Conservation (phyloP, 192 early-diverging fungal species). For the Entophlyctis helioformis region DNA sequence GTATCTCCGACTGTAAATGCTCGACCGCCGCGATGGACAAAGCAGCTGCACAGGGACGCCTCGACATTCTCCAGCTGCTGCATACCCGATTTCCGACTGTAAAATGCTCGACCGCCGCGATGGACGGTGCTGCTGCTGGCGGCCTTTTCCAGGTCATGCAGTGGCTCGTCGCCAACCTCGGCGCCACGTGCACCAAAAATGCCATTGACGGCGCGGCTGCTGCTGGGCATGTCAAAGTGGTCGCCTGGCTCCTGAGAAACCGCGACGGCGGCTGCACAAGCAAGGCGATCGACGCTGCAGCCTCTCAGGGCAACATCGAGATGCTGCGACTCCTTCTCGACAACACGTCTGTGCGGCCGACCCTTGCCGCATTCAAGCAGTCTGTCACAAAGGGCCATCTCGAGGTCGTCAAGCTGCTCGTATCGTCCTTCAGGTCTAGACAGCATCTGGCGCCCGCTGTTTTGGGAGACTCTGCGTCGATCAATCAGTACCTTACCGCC, state of each 20-base stretch:
- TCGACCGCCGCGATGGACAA: too few relatives aligned
- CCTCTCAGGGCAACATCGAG: conserved; percentile 10
- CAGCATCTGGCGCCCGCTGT: too few relatives aligned
- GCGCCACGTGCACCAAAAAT: conserved; percentile 4
- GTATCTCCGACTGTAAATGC: too few relatives aligned
- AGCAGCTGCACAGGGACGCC: too few relatives aligned
- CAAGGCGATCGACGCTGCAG: conserved; percentile 9
- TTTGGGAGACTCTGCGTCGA: too few relatives aligned
- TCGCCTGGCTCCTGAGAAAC: conserved; percentile 1
- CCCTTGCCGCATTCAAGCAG: conserved; percentile 5
- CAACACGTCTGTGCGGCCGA: too few relatives aligned
- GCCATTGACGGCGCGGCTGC: conserved; percentile 8
- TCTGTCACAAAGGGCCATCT: conserved; percentile 7
- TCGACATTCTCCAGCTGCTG: too few relatives aligned
- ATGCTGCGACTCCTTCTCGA: conserved; percentile 7
- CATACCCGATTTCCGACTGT: too few relatives aligned
- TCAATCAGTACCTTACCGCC: too few relatives aligned
- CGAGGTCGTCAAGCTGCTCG: conserved; percentile 4
- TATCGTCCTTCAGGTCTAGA: too few relatives aligned
- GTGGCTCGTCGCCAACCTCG: conserved; percentile 4
- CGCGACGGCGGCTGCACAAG: conserved; percentile 7
- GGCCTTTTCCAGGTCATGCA: conserved; percentile 11
- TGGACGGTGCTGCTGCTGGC: conserved; percentile 10
- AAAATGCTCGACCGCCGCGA: conserved; percentile 4
- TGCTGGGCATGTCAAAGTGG: conserved; percentile 6